Conservation (phyloP, 192 early-diverging fungal species). For the Coemansia sp. region DNA sequence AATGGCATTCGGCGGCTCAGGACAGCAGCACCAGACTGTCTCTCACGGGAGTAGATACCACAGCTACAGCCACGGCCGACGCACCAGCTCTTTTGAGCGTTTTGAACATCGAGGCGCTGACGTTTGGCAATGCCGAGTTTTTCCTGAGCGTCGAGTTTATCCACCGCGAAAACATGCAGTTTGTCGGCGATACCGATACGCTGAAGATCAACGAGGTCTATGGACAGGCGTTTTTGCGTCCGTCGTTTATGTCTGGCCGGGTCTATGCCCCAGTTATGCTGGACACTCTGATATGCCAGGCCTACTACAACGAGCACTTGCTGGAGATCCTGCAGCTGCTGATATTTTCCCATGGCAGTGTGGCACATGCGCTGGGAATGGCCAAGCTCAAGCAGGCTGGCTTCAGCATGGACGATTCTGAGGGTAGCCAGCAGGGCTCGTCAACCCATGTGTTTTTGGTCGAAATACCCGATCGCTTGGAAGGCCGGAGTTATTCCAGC, state of each 20-base stretch:
- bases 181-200: conserved; percentile 64
- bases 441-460: conserved; percentile 48
- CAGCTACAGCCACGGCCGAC: conserved; percentile 58
- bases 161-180: conserved; percentile 72
- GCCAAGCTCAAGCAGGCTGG: conserved; percentile 39
- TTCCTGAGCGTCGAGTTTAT: conserved; percentile 73
- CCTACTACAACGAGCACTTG: conserved; percentile 66
- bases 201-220: conserved; percentile 57
- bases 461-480: conserved; percentile 46
- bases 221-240: conserved; percentile 63
- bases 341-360: conserved; percentile 56
- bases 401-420: conserved; percentile 3
- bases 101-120: conserved; percentile 65
- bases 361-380: conserved; percentile 37
- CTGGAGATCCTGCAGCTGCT: conserved; percentile 59
- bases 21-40: conserved; percentile 38
- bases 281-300: conserved; percentile 68
- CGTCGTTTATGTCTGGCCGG: conserved; percentile 69
- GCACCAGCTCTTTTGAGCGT: conserved; percentile 62
- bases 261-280: conserved; percentile 70
- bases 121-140: conserved; percentile 42
- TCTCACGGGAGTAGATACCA: conserved; percentile 48
- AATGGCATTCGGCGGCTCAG: conserved; percentile 33
- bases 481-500: conserved; percentile 50
- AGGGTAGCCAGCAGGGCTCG: neutral